A percentile compares a stretch with the other conserved stretches of the same genome.
phyloP scores from a whole-genome alignment of 1,284 basidiomycete genomes.

The Trichosporon sp. region DNA sequence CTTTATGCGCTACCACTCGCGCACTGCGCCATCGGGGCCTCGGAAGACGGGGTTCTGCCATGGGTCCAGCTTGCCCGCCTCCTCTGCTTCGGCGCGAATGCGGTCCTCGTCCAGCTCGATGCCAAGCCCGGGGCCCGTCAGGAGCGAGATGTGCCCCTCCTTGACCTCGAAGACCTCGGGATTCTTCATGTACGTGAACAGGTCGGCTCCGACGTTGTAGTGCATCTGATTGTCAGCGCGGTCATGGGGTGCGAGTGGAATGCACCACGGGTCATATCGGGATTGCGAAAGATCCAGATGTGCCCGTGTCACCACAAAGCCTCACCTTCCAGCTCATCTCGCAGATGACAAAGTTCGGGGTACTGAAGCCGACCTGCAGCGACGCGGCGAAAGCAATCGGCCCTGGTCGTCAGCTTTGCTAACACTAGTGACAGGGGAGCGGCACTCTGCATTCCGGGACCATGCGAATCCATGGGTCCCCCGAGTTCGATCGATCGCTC shows the following conservation, averaged over 20 bases:
- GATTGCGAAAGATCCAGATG: background rate
- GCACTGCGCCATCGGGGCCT: constrained; percentile 62
- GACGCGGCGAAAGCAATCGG: constrained; percentile 72
- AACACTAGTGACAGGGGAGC: background rate
- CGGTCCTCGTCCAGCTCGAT: constrained; percentile 69
- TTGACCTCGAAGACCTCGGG: constrained; percentile 65
- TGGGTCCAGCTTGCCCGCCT: constrained; percentile 54
- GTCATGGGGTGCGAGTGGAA: background rate
- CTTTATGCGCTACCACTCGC: constrained; percentile 61
- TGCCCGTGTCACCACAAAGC: background rate
- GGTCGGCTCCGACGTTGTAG: constrained; percentile 69
- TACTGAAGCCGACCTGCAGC: constrained; percentile 56
- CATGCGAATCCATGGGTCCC: constrained; percentile 45
- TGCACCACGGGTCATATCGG: background rate
- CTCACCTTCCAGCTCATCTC: constrained; percentile 55
- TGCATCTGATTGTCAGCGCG: constrained; percentile 61
- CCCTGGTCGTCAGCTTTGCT: constrained; percentile 48
- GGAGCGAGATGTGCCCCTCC: constrained; percentile 64
- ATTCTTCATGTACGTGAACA: constrained; percentile 65
- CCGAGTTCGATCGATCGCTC: constrained; percentile 61
- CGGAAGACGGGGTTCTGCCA: constrained; percentile 67
- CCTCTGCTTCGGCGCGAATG: constrained; percentile 62
- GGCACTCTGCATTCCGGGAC: background rate
- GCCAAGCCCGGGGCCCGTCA: constrained; percentile 68
- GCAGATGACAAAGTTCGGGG: constrained; percentile 58